Conservation (phyloP, 1,284 basidiomycete species). For the Ceratobasidium sp. region DNA sequence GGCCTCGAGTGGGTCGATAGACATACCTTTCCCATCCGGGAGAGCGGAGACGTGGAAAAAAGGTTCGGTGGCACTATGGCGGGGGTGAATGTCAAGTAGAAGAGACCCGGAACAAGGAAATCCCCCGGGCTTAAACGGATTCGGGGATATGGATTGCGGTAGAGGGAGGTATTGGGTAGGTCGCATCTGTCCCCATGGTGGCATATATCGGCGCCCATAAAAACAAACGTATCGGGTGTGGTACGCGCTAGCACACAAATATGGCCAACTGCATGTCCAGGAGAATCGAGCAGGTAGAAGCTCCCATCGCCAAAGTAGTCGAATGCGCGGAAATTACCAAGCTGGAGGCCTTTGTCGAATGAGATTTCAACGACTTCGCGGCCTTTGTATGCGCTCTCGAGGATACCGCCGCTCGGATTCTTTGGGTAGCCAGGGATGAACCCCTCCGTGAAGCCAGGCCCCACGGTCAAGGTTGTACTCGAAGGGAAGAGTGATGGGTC, state of each 20-base stretch:
- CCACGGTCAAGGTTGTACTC: constrained; percentile 1
- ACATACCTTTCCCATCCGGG: not conserved
- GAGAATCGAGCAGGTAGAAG: constrained; percentile 44
- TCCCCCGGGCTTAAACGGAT: constrained; percentile 8
- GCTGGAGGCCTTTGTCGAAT: not conserved
- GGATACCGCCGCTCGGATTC: constrained; percentile 13
- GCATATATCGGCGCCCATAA: constrained; percentile 21
- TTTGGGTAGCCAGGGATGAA: constrained; percentile 22
- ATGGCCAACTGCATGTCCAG: constrained; percentile 47
- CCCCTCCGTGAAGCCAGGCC: constrained; percentile 16
- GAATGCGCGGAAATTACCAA: constrained; percentile 29
- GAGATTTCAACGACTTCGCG: constrained; percentile 28
- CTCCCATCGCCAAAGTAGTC: constrained; percentile 50
- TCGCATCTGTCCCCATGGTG: constrained; percentile 30
- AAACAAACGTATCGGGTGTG: constrained; percentile 32
- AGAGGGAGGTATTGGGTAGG: constrained; percentile 33
- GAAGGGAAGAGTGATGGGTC: not conserved
- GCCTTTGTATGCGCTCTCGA: constrained; percentile 36
- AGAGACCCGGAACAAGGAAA: constrained; percentile 19
- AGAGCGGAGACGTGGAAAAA: constrained; percentile 5
- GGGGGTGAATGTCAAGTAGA: constrained; percentile 13
- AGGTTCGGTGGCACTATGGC: not conserved
- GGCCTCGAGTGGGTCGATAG: constrained; percentile 9
- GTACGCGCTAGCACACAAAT: constrained; percentile 21
- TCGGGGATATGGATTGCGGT: constrained; percentile 26